Conservation (phyloP, 1,284 basidiomycete species). For the Sanghuangporus baumii region DNA sequence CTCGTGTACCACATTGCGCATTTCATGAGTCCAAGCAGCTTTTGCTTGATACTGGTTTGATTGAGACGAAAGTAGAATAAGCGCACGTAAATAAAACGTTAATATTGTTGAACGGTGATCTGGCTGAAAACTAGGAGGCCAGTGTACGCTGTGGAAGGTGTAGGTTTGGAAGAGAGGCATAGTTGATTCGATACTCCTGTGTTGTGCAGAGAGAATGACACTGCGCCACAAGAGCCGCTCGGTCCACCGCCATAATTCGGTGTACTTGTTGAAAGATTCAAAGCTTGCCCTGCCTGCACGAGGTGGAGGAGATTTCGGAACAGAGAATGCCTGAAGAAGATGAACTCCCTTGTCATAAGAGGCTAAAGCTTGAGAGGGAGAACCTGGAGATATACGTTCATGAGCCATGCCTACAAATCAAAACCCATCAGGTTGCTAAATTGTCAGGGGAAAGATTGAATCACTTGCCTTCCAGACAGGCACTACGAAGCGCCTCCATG, state of each 20-base stretch:
- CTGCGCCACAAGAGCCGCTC: conserved; percentile 69
- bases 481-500: conserved; percentile 55
- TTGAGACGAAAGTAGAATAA: conserved; percentile 45
- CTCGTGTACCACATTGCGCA: conserved; percentile 59
- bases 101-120: conserved; percentile 66
- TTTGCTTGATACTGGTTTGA: conserved; percentile 30
- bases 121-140: conserved; percentile 73
- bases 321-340: conserved; percentile 29
- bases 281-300: conserved; percentile 35
- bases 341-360: conserved; percentile 43
- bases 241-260: conserved; percentile 76
- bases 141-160: conserved; percentile 59
- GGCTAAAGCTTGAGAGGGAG: conserved; percentile 19
- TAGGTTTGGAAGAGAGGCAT: conserved; percentile 54
- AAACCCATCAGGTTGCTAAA: not conserved
- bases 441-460: not conserved
- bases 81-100: conserved; percentile 65
- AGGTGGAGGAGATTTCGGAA: conserved; percentile 25
- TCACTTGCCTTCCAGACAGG: conserved; percentile 61
- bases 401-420: conserved; percentile 24
- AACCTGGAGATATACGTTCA: conserved; percentile 22
- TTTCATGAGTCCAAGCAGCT: conserved; percentile 58
- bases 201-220: conserved; percentile 49
- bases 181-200: conserved; percentile 37
- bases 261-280: conserved; percentile 53